phyloP scores from a whole-genome alignment of 2,329 filamentous ascomycete genomes.

The Corniculantispora saksenae region DNA sequence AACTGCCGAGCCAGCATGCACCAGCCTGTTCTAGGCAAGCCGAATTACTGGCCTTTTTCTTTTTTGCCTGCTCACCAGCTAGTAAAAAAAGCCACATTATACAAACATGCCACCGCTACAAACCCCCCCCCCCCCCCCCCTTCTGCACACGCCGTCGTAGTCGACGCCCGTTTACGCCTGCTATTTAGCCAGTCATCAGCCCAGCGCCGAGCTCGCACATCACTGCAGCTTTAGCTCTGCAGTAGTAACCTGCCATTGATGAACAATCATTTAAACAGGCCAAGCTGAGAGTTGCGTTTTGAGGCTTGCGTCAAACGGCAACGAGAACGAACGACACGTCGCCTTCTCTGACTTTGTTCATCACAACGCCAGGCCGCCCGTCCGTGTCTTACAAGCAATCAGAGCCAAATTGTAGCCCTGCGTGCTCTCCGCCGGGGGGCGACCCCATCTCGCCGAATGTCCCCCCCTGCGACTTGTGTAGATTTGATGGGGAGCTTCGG shows the following conservation, averaged over 20 bases:
- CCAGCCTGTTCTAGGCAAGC: too few species aligned
- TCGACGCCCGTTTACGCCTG: constrained; percentile 1
- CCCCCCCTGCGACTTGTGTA: not conserved
- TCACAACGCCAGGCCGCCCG: too few species aligned
- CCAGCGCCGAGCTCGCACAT: not conserved
- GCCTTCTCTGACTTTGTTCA: too few species aligned
- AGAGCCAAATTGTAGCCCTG: too few species aligned
- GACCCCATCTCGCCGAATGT: too few species aligned
- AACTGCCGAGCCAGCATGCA: not conserved
- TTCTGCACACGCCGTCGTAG: not conserved
- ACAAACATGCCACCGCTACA: not conserved
- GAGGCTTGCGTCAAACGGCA: not conserved
- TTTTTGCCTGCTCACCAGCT: too few species aligned
- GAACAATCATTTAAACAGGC: not conserved
- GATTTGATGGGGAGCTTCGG: not conserved
- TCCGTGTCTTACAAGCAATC: too few species aligned
- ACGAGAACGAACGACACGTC: too few species aligned
- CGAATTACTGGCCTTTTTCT: too few species aligned
- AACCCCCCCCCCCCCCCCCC: not conserved
- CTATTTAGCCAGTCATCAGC: not conserved
- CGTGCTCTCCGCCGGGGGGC: too few species aligned
- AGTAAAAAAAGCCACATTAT: not conserved
- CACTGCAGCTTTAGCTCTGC: not conserved
- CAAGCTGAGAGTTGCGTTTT: not conserved
- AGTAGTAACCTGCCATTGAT: not conserved